Evolutionary conservation across 1,139 yeast genomes (phyloP).

Genomic region (Hemisphaericaspora lyxosophila): DNA sequence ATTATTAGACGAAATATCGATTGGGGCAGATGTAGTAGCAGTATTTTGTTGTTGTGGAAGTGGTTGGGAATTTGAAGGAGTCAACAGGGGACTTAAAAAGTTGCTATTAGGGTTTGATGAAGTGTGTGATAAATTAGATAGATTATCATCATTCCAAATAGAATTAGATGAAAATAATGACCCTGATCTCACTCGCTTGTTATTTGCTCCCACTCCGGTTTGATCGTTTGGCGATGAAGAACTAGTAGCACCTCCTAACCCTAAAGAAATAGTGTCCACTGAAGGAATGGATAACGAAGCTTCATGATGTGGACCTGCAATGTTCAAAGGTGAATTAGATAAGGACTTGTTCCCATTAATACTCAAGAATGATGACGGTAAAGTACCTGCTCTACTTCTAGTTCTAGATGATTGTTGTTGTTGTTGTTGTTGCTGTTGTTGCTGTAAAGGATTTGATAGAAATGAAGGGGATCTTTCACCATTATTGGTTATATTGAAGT

Average conservation of each 20-base stretch:
- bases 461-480: background rate
- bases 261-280: slow-evolving; percentile 25
- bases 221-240: slow-evolving; percentile 19
- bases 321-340: slow-evolving; percentile 10
- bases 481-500: background rate
- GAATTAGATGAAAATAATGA: slow-evolving; percentile 46
- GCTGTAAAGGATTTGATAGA: background rate
- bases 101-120: slow-evolving; percentile 4
- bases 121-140: background rate
- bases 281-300: slow-evolving; percentile 20
- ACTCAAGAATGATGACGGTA: slow-evolving; percentile 44
- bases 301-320: slow-evolving; percentile 14
- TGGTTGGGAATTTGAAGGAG: slow-evolving; percentile 10
- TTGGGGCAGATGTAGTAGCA: slow-evolving; percentile 21
- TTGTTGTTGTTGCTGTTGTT: slow-evolving; percentile 9
- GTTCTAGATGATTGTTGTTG: slow-evolving; percentile 17
- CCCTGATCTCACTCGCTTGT: slow-evolving; percentile 41
- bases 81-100: slow-evolving; percentile 10
- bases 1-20: slow-evolving; percentile 12
- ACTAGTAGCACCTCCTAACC: slow-evolving; percentile 15
- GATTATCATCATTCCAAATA: slow-evolving; percentile 49
- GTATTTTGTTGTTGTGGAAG: no score
- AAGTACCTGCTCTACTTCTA: slow-evolving; percentile 58
- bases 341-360: slow-evolving; percentile 7
- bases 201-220: slow-evolving; percentile 5